phyloP scores from a whole-genome alignment of 768 basidiomycete genomes.

The Boletales sp. region DNA sequence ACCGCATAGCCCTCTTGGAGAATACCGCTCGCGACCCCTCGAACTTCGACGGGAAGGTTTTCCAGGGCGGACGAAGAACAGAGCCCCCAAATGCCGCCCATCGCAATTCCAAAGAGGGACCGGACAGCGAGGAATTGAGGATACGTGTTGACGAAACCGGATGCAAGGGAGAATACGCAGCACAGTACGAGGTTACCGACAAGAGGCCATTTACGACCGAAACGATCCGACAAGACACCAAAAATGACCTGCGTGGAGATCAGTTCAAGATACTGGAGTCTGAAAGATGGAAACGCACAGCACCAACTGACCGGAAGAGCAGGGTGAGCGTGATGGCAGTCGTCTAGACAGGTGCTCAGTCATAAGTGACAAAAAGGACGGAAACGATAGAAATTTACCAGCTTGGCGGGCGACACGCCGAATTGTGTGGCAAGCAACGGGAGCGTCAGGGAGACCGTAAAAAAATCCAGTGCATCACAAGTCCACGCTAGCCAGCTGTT shows the following conservation, averaged over 20 bases:
- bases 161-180: slow-evolving; percentile 68
- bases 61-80: slow-evolving; percentile 81
- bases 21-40: slow-evolving; percentile 82
- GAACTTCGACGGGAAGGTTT: slow-evolving; percentile 80
- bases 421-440: slow-evolving; percentile 48
- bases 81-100: slow-evolving; percentile 90
- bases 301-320: slow-evolving; percentile 82
- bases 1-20: slow-evolving; percentile 88
- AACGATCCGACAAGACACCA: slow-evolving; percentile 83
- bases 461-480: slow-evolving; percentile 84
- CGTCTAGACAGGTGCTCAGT: slow-evolving; percentile 38
- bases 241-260: slow-evolving; percentile 51
- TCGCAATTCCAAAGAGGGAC: slow-evolving; percentile 79
- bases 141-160: slow-evolving; percentile 78
- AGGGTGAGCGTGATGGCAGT: slow-evolving; percentile 89
- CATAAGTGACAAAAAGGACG: background rate
- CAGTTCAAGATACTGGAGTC: background rate
- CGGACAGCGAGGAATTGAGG: slow-evolving; percentile 76
- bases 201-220: slow-evolving; percentile 91
- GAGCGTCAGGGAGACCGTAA: slow-evolving; percentile 66
- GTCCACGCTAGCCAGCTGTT: slow-evolving; percentile 82
- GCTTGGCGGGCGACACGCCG: slow-evolving; percentile 34
- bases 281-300: slow-evolving; percentile 36
- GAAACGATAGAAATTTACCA: slow-evolving; percentile 33
- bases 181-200: slow-evolving; percentile 72